Base-by-base conservation (phyloP, 345 rosid genomes). In the Ceriops decandra region DNA sequence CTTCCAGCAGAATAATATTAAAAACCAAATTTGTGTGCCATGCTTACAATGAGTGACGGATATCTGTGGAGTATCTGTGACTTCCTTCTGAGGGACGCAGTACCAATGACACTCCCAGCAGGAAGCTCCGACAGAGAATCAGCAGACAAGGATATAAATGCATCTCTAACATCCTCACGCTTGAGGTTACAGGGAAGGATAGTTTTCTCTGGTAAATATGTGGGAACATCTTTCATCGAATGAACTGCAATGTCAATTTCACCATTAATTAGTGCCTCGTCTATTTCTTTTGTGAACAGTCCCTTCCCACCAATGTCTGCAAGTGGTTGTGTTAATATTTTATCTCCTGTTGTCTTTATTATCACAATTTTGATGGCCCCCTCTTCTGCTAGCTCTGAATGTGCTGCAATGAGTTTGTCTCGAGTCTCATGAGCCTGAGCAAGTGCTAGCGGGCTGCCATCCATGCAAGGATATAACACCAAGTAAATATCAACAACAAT, bases 291-390 rank as follows among this genome's bases (percentile, higher is more conserved):
- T 1, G 99, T 91, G 79, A 95, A 95, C 60, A 95, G 81, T 16
- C 99, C 99, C 82, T 95, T 95, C 64, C 99, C 99, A 68, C 99
- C 99, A 20, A 95, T 95, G 72, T 95, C 98, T 38, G 99, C 98
- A 65, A 95, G 98, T 10, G 99, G 99, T 72, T 91, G 97, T 30
- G 85, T 76, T 26, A 88, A 82, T 60, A 95, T 91, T 78, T 95
- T 90, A 77, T 91, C 99, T 69, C 99, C 98, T 0, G 99, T 95
- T 38, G 99, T 95, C 79, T 95, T 91, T 57, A 95, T 95, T 57
- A 91, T 84, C 78, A 90, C 97, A 47, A 95, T 90, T 66, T 91
- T 76, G 51, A 95, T 85, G 22, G 97, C 99, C 67, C 99, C 95
- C 52, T 95, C 97, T 80, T 88, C 91, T 9, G 85, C 82, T 38